A percentile compares a stretch with the other conserved stretches of the same genome.
Conservation (phyloP, 2,329 filamentous ascomycete species). For the Aspergillus amoenus region DNA sequence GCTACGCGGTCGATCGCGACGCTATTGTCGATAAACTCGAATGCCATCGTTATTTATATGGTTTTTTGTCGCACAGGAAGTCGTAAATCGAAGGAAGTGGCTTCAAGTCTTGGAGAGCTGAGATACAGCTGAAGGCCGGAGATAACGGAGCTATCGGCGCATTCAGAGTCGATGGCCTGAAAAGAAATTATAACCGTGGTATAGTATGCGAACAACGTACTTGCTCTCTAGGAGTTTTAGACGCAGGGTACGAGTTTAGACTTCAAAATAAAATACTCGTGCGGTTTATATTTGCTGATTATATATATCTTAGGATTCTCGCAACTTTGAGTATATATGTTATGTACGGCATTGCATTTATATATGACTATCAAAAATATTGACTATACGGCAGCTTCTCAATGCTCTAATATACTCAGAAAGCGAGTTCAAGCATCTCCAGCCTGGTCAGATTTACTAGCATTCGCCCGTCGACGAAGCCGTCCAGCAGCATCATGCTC, state of each 20-base stretch:
- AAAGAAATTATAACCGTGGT: too few species aligned
- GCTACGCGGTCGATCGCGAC: not conserved
- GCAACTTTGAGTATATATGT: too few species aligned
- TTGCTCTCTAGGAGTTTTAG: too few species aligned
- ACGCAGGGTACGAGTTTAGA: not conserved
- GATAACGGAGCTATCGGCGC: constrained; percentile 5
- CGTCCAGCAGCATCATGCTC: constrained; percentile 53
- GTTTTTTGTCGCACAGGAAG: not conserved
- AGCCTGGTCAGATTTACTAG: not conserved
- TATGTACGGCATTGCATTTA: too few species aligned
- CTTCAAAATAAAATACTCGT: too few species aligned
- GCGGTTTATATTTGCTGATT: too few species aligned
- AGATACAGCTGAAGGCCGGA: not conserved
- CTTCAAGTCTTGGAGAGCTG: not conserved
- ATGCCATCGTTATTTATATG: not conserved
- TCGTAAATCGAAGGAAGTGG: not conserved
- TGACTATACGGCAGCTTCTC: not conserved
- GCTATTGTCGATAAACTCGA: constrained; percentile 3
- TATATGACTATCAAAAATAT: not conserved
- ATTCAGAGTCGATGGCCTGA: not conserved
- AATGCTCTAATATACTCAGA: not conserved
- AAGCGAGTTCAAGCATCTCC: not conserved
- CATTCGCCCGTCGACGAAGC: constrained; percentile 10
- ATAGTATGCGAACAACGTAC: too few species aligned
- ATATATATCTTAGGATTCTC: too few species aligned